Base-by-base conservation (phyloP, 805 yeast genomes). In the Saccharomycopsis oosterbeekiorum region DNA sequence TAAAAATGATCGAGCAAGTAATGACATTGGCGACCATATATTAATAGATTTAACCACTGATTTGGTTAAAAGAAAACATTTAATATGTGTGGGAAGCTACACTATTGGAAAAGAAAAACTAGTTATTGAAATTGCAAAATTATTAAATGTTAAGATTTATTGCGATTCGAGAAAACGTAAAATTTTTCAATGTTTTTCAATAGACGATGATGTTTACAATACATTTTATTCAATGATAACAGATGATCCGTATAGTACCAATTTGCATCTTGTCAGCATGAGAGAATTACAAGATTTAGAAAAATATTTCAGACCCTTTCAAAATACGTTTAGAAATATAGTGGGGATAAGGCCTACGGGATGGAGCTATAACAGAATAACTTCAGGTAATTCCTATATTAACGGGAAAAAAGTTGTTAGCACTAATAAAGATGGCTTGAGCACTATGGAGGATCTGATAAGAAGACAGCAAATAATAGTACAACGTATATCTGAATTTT, bases 21-120 rank as follows among this genome's bases (percentile, higher is more conserved):
- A 21, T 21, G 34, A 15, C 2, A 4, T 17, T 12, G 12, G 8
- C 24, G n/a, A 6, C 11, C 34, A 56, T 26, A 15, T 60, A 6
- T 21, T 41, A 15, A 60, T 47, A 56, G 39, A 61, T 53, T 47
- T 47, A 21, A 24, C 53, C 2, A 47, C 14, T 12, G 6, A 10
- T 4, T 24, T 47, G 24, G 65, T 24, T 19, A 65, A 58, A 12
- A 63, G 75, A 61, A 76, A 77, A 60, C 77, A 79, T 62, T 72
- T 88, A 63, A 80, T 85, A 9, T 74, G 88, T 10, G 84, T 94
- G 15, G 98, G 98, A 0, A 85, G 97, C 0, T 94, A 94, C 71
- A 82, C 92, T 1, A 91, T 94, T 43, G 99, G 99, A 2, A 94
- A 94, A 70, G 99, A 94, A 70, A 81, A 86, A 61, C 70, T 94